Evolutionary conservation across 2,329 filamentous ascomycete species (phyloP).

Genomic region (Pseudocercospora cruenta): DNA sequence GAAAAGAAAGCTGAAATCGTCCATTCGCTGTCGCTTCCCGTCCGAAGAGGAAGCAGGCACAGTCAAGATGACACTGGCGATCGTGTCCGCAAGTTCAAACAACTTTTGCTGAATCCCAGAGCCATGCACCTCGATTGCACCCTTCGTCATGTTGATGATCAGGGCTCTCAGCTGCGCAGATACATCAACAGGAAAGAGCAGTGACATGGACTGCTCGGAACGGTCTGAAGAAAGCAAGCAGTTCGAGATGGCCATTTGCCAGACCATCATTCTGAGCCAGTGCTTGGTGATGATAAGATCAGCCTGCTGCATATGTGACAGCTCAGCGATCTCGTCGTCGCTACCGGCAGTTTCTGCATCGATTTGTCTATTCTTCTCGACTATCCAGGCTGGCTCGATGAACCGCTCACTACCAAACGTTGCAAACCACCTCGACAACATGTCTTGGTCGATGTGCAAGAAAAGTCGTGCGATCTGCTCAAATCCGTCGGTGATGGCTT

Average conservation of each 20-base stretch:
- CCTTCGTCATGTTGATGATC: conserved; percentile 41
- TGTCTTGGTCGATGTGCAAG: conserved; percentile 9
- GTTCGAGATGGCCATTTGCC: conserved; percentile 54
- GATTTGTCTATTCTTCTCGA: conserved; percentile 8
- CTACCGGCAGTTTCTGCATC: conserved; percentile 16
- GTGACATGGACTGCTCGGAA: conserved; percentile 11
- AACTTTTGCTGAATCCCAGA: conserved; percentile 62
- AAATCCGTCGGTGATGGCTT: conserved; percentile 1
- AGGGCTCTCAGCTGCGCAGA: conserved; percentile 13
- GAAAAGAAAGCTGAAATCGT: conserved; percentile 48
- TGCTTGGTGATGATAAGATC: conserved; percentile 56
- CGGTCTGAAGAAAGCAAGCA: conserved; percentile 46
- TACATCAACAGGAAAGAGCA: conserved; percentile 18
- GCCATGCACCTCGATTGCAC: conserved; percentile 59
- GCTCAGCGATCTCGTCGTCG: conserved; percentile 36
- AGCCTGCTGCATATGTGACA: conserved; percentile 47
- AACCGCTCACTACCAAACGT: conserved; percentile 3
- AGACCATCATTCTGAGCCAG: conserved; percentile 54
- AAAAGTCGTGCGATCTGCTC: conserved; percentile 9
- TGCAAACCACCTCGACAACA: conserved; percentile 5
- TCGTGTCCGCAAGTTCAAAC: conserved; percentile 63
- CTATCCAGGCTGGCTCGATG: conserved; percentile 11
- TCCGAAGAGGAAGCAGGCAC: conserved; percentile 52
- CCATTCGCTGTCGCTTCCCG: conserved; percentile 53
- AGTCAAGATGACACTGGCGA: conserved; percentile 61